Conservation (phyloP, 1,139 yeast genomes). For the Kurtzmaniella quercitrusa region DNA sequence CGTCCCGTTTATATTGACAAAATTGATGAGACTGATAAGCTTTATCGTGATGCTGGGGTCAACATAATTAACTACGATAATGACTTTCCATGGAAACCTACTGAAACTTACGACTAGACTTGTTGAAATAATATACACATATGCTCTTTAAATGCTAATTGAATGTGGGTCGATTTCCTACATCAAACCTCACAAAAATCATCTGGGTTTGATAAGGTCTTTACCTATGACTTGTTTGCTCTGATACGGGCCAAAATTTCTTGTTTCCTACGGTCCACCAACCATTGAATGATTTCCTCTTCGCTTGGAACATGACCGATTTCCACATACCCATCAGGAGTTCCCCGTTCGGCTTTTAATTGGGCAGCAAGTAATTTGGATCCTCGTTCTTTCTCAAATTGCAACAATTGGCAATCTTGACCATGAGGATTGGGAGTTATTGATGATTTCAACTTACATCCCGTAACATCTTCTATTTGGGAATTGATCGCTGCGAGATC, state of each 20-base stretch:
- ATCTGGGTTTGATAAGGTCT: no score
- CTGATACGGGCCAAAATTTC: conserved; percentile 27
- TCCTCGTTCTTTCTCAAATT: conserved; percentile 21
- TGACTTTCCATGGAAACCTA: conserved; percentile 1
- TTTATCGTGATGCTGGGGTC: conserved; percentile 28
- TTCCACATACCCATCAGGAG: conserved; percentile 15
- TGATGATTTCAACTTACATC: background rate
- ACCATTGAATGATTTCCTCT: conserved; percentile 40
- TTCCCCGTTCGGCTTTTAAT: conserved; percentile 7
- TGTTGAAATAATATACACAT: background rate
- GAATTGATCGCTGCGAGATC: background rate
- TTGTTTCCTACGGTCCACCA: conserved; percentile 44
- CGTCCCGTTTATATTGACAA: conserved; percentile 34
- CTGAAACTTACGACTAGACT: background rate
- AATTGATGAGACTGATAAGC: conserved; percentile 21
- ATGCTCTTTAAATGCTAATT: conserved; percentile 15
- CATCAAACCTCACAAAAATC: no score
- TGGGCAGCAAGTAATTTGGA: conserved; percentile 12
- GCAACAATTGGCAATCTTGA: conserved; percentile 10
- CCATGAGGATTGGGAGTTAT: background rate
- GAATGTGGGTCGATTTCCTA: no score
- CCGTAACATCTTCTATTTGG: background rate
- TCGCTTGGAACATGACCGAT: conserved; percentile 30
- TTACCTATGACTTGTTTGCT: no score
- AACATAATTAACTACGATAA: conserved; percentile 14